These are phyloP conservation scores for Larix kaempferi DNA, from an alignment of 75 land plant genomes.

Conservation along the genomic window DNA sequence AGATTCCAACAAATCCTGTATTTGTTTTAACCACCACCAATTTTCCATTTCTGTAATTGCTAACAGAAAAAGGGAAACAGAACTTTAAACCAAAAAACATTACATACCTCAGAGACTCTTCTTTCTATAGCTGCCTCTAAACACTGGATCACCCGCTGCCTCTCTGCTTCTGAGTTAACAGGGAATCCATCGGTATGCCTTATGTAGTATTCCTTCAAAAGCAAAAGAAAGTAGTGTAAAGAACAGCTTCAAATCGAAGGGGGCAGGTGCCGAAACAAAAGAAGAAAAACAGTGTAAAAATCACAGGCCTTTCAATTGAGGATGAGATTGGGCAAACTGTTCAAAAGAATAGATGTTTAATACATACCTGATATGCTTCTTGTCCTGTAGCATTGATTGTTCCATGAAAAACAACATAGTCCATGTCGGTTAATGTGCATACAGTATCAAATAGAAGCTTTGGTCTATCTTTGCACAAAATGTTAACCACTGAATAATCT, in stretches of 20 bases:
- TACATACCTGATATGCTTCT: slow-evolving; percentile 53
- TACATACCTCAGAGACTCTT: slow-evolving; percentile 68
- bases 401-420: slow-evolving; percentile 90
- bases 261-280: not conserved
- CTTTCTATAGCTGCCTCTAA: slow-evolving; percentile 86
- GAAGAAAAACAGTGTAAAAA: too few species aligned
- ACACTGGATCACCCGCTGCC: slow-evolving; percentile 65
- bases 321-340: too few species aligned
- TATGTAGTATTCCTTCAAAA: slow-evolving; percentile 76
- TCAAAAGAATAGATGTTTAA: slow-evolving; percentile 3
- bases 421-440: slow-evolving; percentile 96
- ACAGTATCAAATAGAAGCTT: slow-evolving; percentile 96
- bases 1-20: too few species aligned
- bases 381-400: slow-evolving; percentile 51
- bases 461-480: slow-evolving; percentile 74
- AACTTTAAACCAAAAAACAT: not conserved
- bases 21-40: too few species aligned
- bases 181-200: slow-evolving; percentile 81
- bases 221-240: not conserved
- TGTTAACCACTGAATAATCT: slow-evolving; percentile 79
- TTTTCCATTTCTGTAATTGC: too few species aligned
- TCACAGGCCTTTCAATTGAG: too few species aligned
- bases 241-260: not conserved
- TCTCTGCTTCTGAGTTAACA: slow-evolving; percentile 74
- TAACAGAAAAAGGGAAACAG: not conserved